Evolutionary conservation across 2,329 filamentous ascomycete genomes (phyloP).

Genomic region (Geosmithia flava): DNA sequence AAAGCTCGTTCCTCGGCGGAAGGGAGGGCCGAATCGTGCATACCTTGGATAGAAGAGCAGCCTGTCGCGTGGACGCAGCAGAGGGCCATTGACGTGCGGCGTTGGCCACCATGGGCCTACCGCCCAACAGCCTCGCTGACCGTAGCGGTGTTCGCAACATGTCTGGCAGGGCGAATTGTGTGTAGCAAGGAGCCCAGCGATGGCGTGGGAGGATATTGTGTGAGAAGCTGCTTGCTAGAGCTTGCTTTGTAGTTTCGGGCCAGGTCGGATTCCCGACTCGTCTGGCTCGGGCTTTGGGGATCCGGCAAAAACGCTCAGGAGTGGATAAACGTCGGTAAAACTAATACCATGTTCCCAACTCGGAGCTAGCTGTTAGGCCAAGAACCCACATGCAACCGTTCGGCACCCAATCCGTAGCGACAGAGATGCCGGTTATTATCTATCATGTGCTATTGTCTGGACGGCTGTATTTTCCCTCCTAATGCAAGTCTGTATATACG

Average conservation of each 20-base stretch:
- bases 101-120: slow-evolving; percentile 38
- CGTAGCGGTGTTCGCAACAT: slow-evolving; percentile 61
- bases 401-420: slow-evolving; percentile 4
- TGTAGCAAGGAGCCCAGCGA: slow-evolving; percentile 1
- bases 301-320: slow-evolving; percentile 27
- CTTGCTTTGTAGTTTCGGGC: slow-evolving; percentile 1
- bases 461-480: slow-evolving; percentile 4
- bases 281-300: slow-evolving; percentile 4
- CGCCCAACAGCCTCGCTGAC: slow-evolving; percentile 47
- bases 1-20: no score
- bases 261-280: slow-evolving; percentile 1
- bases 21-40: slow-evolving; percentile 6
- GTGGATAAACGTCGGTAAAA: slow-evolving; percentile 31
- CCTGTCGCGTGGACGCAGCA: slow-evolving; percentile 19
- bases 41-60: slow-evolving; percentile 17
- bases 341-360: background rate
- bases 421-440: slow-evolving; percentile 9
- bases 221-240: no score
- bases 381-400: no score
- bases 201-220: no score
- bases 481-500: background rate
- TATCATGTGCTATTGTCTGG: slow-evolving; percentile 4
- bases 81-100: slow-evolving; percentile 46
- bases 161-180: slow-evolving; percentile 23
- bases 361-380: no score